phyloP scores from a whole-genome alignment of 1,284 basidiomycete genomes.

The Volvariella surrecta region DNA sequence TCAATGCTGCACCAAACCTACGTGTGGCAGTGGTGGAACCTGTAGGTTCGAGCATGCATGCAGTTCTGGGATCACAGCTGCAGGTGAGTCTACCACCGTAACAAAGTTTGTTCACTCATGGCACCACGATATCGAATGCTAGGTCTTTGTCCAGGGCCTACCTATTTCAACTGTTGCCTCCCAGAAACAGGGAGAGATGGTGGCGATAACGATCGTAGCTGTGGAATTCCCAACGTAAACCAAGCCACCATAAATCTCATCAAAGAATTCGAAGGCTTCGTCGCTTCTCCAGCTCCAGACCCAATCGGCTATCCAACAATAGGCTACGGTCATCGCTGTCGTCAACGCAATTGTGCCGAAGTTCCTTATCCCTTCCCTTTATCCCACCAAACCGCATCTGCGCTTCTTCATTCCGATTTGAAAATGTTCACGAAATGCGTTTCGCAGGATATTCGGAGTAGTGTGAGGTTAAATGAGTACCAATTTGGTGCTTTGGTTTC shows the following conservation, averaged over 20 bases:
- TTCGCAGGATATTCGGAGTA: conserved; percentile 17
- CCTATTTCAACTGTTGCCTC: conserved; percentile 12
- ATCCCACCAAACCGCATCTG: conserved; percentile 2
- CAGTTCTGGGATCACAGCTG: conserved; percentile 9
- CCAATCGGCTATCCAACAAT: conserved; percentile 22
- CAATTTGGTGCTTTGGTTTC: conserved; percentile 25
- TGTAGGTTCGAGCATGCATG: conserved; percentile 8
- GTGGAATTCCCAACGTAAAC: conserved; percentile 14
- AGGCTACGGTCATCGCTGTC: conserved; percentile 23
- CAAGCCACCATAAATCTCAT: conserved; percentile 20
- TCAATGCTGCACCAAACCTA: conserved; percentile 12
- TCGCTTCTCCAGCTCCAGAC: conserved; percentile 19
- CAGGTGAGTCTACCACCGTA: conserved; percentile 9
- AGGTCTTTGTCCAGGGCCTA: conserved; percentile 15
- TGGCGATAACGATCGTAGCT: neutral
- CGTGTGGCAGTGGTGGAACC: conserved; percentile 9
- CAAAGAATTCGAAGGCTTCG: conserved; percentile 24
- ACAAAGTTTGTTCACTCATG: neutral
- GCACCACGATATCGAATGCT: neutral
- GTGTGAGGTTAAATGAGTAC: conserved; percentile 24
- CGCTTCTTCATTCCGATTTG: conserved; percentile 15
- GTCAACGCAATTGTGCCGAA: conserved; percentile 15
- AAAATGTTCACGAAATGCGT: conserved; percentile 21
- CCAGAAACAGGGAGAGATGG: conserved; percentile 1
- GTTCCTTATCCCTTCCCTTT: conserved; percentile 12